phyloP scores from a whole-genome alignment of 805 yeast genomes.

The Kluyveromyces lactis region DNA sequence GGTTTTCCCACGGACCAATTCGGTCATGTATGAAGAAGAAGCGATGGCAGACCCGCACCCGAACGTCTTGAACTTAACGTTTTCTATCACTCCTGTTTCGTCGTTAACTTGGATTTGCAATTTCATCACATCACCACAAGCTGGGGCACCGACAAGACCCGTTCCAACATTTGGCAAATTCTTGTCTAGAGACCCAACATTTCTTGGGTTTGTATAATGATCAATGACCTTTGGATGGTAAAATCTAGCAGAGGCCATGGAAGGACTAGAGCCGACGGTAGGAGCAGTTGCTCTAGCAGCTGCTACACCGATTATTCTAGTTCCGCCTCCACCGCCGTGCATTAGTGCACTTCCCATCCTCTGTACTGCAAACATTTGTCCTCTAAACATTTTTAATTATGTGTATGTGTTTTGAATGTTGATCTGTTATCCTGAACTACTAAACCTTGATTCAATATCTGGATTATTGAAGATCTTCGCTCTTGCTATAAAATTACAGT shows the following conservation, averaged over 20 bases:
- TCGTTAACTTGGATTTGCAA: constrained; percentile 91
- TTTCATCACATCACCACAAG: constrained; percentile 99
- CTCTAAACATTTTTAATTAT: no score
- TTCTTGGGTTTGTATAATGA: constrained; percentile 94
- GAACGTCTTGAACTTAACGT: constrained; percentile 95
- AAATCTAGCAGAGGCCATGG: constrained; percentile 9
- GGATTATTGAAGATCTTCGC: no score
- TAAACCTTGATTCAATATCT: no score
- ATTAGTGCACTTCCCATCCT: no score
- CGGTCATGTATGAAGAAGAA: constrained; percentile 89
- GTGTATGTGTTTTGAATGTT: no score
- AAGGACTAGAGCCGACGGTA: no score
- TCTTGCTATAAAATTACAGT: no score
- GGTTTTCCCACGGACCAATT: constrained; percentile 88
- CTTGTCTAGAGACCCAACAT: constrained; percentile 89
- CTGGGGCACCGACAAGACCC: constrained; percentile 98
- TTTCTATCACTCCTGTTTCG: constrained; percentile 81
- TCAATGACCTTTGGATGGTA: constrained; percentile 93
- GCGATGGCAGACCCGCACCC: constrained; percentile 99
- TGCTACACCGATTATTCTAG: no score
- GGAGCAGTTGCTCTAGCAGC: no score
- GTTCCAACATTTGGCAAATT: constrained; percentile 75
- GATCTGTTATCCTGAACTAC: no score
- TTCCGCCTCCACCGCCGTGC: no score
- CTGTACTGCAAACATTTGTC: no score